Base-by-base conservation (phyloP, 2,329 filamentous ascomycete species). In the Trichophyton mentagrophytes region DNA sequence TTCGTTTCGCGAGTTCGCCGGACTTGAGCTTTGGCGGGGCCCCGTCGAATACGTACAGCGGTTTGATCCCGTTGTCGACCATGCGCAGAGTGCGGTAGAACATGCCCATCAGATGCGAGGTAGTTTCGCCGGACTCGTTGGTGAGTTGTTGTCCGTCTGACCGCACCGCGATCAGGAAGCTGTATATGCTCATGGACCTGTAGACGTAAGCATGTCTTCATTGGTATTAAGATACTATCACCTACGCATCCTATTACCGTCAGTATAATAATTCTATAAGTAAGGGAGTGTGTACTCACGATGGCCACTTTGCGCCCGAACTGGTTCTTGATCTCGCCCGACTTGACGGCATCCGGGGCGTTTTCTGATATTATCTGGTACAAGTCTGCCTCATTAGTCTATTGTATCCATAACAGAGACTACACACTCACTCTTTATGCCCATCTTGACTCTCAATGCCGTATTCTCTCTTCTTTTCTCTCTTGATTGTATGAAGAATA, bases 21-120 rank as follows among this genome's bases (percentile, higher is more conserved):
- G 90, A 96, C 78, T 99, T 99, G 72, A 99, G 85, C 74, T 96
- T 97, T 0, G 93, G 93, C 17, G 93, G 93, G 8, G 91, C 90
- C 62, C 93, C 93, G 68, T 99, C 93, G 72, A 99, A 99, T 61
- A 99, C 92, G 74, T 96, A 99, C 66, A 99, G 83, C 1, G 93
- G 93, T 73, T 99, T 99, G 78, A 99, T 97, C 61, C 93, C 93
- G 69, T 96, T 97, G 76, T 99, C 93, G 69, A 97, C 89, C 78
- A 99, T 97, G 68, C 93, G 90, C 5, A 99, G 82, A 1, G 93
- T 99, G 68, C 93, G 91, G 80, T 99, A 99, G 79, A 99, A 99
- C 85, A 99, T 92, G 70, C 93, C 93, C 91, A 99, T 97, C 15
- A 99, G 79, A 73, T 99, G 93, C 17, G 93, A 99, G 0, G 93